phyloP scores from a whole-genome alignment of 371 early-diverging fungal genomes.

The Syncephalastrum monosporum region DNA sequence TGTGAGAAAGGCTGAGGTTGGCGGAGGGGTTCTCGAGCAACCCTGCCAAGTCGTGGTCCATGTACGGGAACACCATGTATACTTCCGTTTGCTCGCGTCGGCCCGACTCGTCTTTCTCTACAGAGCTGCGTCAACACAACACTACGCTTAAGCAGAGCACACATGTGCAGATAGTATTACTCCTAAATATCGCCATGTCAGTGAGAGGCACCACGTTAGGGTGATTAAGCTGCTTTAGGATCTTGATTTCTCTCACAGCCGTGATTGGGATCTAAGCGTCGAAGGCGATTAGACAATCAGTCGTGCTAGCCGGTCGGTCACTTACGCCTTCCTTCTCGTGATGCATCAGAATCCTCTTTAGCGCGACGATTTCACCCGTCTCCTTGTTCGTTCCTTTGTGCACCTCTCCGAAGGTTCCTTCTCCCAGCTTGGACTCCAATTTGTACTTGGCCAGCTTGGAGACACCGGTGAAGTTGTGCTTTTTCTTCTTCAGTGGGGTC shows the following conservation, averaged over 20 bases:
- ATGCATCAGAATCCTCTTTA: conserved; percentile 90
- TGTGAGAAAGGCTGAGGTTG: conserved; percentile 63
- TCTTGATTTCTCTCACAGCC: conserved; percentile 93
- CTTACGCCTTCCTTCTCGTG: conserved; percentile 90
- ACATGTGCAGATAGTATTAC: too few relatives aligned
- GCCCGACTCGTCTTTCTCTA: too few relatives aligned
- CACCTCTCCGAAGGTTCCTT: conserved; percentile 97
- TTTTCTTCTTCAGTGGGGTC: too few relatives aligned
- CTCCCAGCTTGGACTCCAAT: conserved; percentile 79
- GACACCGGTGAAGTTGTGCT: conserved; percentile 51
- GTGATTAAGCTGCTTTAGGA: conserved; percentile 81
- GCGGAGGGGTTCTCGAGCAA: conserved; percentile 76
- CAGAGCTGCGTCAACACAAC: too few relatives aligned
- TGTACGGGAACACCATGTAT: conserved; percentile 95
- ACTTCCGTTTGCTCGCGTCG: conserved; percentile 17
- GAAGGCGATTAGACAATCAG: background rate
- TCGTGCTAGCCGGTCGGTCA: background rate
- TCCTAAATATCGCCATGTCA: conserved; percentile 64
- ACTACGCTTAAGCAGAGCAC: too few relatives aligned
- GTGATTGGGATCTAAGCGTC: conserved; percentile 83
- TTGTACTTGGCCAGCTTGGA: conserved; percentile 74
- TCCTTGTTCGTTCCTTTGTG: conserved; percentile 77
- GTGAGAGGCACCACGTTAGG: conserved; percentile 83
- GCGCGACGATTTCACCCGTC: conserved; percentile 78
- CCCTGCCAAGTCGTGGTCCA: conserved; percentile 93